Percentiles rank a stretch among this genome's conserved stretches.
phyloP scores from a whole-genome alignment of 2,329 filamentous ascomycete species.

The Dryadomyces sulphureus region DNA sequence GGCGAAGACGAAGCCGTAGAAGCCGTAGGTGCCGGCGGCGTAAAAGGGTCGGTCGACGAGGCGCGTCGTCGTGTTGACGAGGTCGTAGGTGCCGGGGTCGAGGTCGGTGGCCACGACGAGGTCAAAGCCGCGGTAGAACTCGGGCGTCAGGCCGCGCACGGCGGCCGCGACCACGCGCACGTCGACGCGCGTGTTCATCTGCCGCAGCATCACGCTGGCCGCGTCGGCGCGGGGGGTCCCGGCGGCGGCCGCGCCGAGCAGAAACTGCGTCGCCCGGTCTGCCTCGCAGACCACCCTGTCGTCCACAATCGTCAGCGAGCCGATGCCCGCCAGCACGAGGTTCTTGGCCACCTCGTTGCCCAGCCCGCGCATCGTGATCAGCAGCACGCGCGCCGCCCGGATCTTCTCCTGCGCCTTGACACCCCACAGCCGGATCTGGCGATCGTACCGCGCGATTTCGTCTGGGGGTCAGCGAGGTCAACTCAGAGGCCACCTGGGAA shows the following conservation, averaged over 20 bases:
- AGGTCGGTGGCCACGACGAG: slow-evolving; percentile 84
- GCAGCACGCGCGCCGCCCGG: slow-evolving; percentile 73
- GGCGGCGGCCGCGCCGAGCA: slow-evolving; percentile 35
- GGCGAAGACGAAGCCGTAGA: slow-evolving; percentile 91
- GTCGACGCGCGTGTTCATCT: slow-evolving; percentile 77
- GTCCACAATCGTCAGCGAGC: slow-evolving; percentile 79
- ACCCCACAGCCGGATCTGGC: slow-evolving; percentile 94
- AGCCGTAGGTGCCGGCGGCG: slow-evolving; percentile 70
- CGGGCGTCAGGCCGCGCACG: slow-evolving; percentile 50
- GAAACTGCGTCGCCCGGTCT: slow-evolving; percentile 73
- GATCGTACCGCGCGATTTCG: slow-evolving; percentile 93
- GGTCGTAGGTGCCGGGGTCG: slow-evolving; percentile 55
- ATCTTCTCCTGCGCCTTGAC: slow-evolving; percentile 90
- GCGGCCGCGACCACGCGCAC: slow-evolving; percentile 56
- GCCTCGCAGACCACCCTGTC: slow-evolving; percentile 58
- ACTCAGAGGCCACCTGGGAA: not conserved
- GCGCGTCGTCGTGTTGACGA: slow-evolving; percentile 77
- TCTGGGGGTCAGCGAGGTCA: slow-evolving; percentile 27
- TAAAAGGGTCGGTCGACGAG: slow-evolving; percentile 73
- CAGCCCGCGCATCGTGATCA: slow-evolving; percentile 76
- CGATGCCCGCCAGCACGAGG: slow-evolving; percentile 83
- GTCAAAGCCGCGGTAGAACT: slow-evolving; percentile 68
- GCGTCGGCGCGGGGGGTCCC: slow-evolving; percentile 78
- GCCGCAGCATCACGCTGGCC: slow-evolving; percentile 60
- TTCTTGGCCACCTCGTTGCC: slow-evolving; percentile 96